Evolutionary conservation across 179 eudicot species (phyloP).

Genomic region (Silene coronaria): DNA sequence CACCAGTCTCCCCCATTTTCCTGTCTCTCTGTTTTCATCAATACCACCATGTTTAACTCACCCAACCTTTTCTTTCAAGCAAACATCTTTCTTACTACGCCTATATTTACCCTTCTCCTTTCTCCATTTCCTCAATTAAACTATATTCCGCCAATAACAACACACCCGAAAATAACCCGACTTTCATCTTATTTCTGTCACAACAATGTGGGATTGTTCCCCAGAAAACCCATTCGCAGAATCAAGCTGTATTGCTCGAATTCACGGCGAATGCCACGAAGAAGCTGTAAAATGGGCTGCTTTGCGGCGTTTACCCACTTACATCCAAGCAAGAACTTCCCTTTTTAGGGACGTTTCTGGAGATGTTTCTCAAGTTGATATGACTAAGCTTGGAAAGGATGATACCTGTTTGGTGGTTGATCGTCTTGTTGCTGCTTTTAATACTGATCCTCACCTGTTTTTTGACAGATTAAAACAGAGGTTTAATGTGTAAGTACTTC

Average conservation of each 20-base stretch:
- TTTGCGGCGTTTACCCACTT: conserved; percentile 46
- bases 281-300: conserved; percentile 48
- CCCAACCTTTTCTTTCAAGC: conserved; percentile 11
- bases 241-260: conserved; percentile 10
- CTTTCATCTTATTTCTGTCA: no score
- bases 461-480: conserved; percentile 44
- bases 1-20: conserved; percentile 12
- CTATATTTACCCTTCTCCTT: background rate
- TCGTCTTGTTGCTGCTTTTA: conserved; percentile 42
- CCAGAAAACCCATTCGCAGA: conserved; percentile 34
- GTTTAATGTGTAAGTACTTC: conserved; percentile 57
- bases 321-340: conserved; percentile 47
- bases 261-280: conserved; percentile 20
- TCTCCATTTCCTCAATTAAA: background rate
- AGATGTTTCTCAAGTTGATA: conserved; percentile 44
- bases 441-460: conserved; percentile 44
- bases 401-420: conserved; percentile 52
- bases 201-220: conserved; percentile 38
- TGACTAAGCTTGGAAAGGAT: conserved; percentile 45
- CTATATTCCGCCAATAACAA: no score
- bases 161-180: no score
- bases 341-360: conserved; percentile 42
- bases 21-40: conserved; percentile 8
- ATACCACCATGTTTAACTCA: conserved; percentile 16
- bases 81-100: background rate